Evolutionary conservation across 257 asterid species (phyloP), one percentile per base, ranked within the genome.

Genomic region (Ocimum tenuiflorum): DNA sequence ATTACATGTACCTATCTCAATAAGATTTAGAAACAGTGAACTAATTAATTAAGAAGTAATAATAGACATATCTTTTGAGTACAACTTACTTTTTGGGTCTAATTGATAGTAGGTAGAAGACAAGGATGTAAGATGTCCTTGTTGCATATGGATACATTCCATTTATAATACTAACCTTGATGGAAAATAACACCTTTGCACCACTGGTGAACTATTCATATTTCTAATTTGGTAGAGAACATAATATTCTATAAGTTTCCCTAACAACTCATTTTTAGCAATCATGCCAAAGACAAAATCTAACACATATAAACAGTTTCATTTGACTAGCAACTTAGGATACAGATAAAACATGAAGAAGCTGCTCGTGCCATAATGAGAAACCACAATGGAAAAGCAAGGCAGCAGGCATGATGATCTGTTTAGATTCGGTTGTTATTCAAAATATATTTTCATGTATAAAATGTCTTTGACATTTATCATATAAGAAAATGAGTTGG

Each of bases 41-140:
- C 62, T 47, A 27, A 62, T 68, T 67, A 43, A 70, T 55, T 64
- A 77, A 41, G 67, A 63, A 54, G 71, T 56, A 68, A 65, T 42
- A 62, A 68, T 67, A 35, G 63, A 63, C 53, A 46, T 57, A 63
- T 51, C 55, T 43, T 60, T 79, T 69, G 84, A 79, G 88, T 82
- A 75, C 70, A 82, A 72, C 79, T 72, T 72, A 82, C 83, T 71
- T 82, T 54, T 67, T 24, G 48, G 24, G 70, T 38, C 72, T 61
- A 60, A 41, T 47, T 73, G 62, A 75, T 67, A 72, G 81, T 80
- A 72, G 85, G 88, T 80, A 70, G 53, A 79, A 75, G 88, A 82
- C 72, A 82, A 70, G 78, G 88, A 82, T 82, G 81, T 77, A 77
- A 65, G 64, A 67, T 63, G 74, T 66, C 79, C 35, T 67, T 72